Evolutionary conservation across 495 filamentous ascomycete species (phyloP).

Genomic region (Podospora comata): DNA sequence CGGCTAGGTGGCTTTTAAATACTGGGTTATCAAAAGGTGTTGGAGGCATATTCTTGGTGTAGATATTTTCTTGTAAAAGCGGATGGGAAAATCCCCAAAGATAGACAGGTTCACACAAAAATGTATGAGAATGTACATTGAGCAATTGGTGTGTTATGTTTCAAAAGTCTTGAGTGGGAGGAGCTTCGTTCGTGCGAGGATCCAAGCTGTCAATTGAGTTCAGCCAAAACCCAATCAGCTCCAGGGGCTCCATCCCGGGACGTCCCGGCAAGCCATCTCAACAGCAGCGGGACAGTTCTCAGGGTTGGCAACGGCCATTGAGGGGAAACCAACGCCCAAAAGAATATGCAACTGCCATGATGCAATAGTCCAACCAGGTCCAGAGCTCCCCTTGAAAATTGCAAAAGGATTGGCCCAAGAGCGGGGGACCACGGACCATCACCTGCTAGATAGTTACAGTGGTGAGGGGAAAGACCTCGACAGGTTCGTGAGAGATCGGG

Average conservation of each 20-base stretch:
- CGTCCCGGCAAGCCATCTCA: slow-evolving; percentile 20
- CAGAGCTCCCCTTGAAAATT: not conserved
- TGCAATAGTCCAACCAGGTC: not conserved
- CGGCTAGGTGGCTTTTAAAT: slow-evolving; percentile 1
- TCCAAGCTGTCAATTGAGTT: slow-evolving; percentile 10
- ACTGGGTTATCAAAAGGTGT: not conserved
- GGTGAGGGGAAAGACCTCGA: slow-evolving; percentile 11
- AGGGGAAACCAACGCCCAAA: not conserved
- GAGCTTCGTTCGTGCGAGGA: slow-evolving; percentile 1
- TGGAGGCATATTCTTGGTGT: not conserved
- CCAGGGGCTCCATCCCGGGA: slow-evolving; percentile 17
- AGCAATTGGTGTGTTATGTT: not conserved
- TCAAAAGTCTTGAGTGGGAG: too few relatives aligned
- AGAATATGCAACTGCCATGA: not conserved
- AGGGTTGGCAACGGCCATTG: not conserved
- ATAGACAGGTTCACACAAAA: not conserved
- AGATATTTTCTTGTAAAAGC: slow-evolving; percentile 6
- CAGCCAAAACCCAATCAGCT: slow-evolving; percentile 10
- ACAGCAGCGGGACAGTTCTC: slow-evolving; percentile 10
- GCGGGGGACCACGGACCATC: not conserved
- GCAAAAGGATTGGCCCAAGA: not conserved
- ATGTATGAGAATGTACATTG: not conserved
- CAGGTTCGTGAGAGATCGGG: not conserved
- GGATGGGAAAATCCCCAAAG: not conserved
- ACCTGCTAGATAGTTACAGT: too few relatives aligned